Conservation (phyloP, 75 land plant species). For the Selaginella tamariscina region DNA sequence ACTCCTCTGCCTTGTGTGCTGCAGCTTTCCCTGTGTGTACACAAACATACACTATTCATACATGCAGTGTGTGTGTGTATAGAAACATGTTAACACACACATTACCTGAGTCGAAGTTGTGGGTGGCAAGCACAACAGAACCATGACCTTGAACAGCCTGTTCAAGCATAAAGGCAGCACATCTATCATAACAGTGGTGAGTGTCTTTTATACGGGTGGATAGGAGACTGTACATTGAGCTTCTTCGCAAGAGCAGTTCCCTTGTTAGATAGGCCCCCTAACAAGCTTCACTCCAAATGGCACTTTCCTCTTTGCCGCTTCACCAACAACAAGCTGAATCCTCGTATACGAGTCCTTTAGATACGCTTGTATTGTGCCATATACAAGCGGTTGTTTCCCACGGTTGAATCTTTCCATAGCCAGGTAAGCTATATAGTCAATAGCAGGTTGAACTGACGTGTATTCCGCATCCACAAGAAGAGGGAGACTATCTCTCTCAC, state of each 20-base stretch:
- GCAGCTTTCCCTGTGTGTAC: conserved; percentile 45
- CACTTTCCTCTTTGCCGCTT: conserved; percentile 44
- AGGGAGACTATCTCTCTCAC: conserved; percentile 36
- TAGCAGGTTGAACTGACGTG: conserved; percentile 69
- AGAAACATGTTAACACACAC: no score
- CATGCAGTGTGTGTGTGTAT: no score
- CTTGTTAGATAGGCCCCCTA: conserved; percentile 74
- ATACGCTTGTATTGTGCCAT: conserved; percentile 74
- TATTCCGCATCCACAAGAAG: conserved; percentile 79
- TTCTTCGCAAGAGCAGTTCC: conserved; percentile 48
- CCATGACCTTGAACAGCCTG: conserved; percentile 38
- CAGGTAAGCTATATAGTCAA: conserved; percentile 59
- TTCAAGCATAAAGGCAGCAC: conserved; percentile 61
- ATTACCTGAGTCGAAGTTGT: conserved; percentile 77
- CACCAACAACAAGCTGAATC: conserved; percentile 28
- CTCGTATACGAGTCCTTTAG: conserved; percentile 62
- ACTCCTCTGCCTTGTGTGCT: conserved; percentile 36
- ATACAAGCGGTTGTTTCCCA: conserved; percentile 39
- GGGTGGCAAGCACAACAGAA: conserved; percentile 65
- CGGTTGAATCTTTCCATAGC: conserved; percentile 40
- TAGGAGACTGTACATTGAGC: conserved; percentile 42
- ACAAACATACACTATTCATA: no score
- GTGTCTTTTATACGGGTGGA: conserved; percentile 62
- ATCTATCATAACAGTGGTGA: conserved; percentile 54
- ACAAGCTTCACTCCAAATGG: conserved; percentile 66